Conservation (phyloP, 179 eudicot genomes). For the Amaranthus tricolor region DNA sequence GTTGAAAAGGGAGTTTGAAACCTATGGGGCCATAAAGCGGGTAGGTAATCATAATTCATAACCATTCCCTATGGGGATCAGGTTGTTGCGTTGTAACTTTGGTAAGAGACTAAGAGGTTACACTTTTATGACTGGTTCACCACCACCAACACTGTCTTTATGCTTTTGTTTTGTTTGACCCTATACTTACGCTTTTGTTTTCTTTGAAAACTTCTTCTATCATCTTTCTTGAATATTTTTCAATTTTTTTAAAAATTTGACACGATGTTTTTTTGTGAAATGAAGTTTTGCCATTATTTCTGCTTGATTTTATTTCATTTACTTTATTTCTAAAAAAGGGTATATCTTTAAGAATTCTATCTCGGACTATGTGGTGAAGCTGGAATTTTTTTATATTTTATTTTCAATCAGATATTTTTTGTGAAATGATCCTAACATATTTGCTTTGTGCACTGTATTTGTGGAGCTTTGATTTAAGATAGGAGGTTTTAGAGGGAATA, state of each 20-base stretch:
- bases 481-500: neutral
- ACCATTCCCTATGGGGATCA: slow-evolving; percentile 54
- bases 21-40: slow-evolving; percentile 99
- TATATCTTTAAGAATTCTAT: no score
- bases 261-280: neutral
- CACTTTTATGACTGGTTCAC: neutral
- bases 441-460: neutral
- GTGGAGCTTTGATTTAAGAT: neutral
- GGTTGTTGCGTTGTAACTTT: slow-evolving; percentile 65
- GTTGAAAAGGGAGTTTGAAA: slow-evolving; percentile 99
- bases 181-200: neutral
- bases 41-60: slow-evolving; percentile 72
- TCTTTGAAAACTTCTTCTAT: neutral
- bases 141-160: neutral
- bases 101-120: slow-evolving; percentile 79
- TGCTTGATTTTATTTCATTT: neutral
- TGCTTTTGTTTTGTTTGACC: neutral
- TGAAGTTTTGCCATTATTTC: neutral
- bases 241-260: neutral
- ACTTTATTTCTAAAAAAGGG: neutral
- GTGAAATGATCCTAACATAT: neutral
- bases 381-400: neutral
- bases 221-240: neutral
- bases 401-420: neutral
- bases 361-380: neutral